Evolutionary conservation across 2,329 filamentous ascomycete genomes (phyloP), one percentile per base, ranked within the genome.

Genomic region (Pseudogymnoascus sp.): DNA sequence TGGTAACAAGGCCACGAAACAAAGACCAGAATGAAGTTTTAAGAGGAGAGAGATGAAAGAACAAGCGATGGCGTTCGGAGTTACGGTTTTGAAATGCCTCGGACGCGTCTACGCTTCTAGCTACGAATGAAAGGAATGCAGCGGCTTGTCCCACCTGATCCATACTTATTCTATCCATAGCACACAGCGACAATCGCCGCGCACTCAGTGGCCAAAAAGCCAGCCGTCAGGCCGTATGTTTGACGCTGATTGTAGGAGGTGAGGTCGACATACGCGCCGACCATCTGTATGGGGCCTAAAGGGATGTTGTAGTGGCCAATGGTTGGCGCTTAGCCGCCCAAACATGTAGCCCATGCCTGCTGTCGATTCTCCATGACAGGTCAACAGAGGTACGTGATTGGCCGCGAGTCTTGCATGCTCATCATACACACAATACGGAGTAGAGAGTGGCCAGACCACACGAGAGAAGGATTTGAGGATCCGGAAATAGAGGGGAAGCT

Each of bases 101-200:
- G 25, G 47, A 32, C 47, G 47, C 47, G 47, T 54, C n/a, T 54
- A 32, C 47, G 47, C 47, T 54, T 54, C 47, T 54, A 54, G 47
- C 47, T 54, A 54, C 5, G 28, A 18, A 54, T 18, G 47, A 30
- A 16, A 54, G 47, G 28, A 32, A 54, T 7, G 9, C 12, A 54
- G 25, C 25, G 16, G 18, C 47, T 32, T 54, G 47, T 54, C 47
- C 47, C 47, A 54, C 47, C 47, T 54, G 47, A 54, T 54, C 25
- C 28, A 54, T 54, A 54, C 47, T 54, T 54, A 32, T 54, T 54
- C 47, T 54, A 54, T 32, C 25, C 47, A 54, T 54, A 54, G 47
- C 47, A 54, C 47, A 7, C 47, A 32, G 47, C 47, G 47, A 54
- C 47, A 54, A 54, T 54, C 47, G 47, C 47, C 9, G 25, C 47